Base-by-base conservation (phyloP, 2,329 filamentous ascomycete genomes). In the Cladorrhinum sp. region DNA sequence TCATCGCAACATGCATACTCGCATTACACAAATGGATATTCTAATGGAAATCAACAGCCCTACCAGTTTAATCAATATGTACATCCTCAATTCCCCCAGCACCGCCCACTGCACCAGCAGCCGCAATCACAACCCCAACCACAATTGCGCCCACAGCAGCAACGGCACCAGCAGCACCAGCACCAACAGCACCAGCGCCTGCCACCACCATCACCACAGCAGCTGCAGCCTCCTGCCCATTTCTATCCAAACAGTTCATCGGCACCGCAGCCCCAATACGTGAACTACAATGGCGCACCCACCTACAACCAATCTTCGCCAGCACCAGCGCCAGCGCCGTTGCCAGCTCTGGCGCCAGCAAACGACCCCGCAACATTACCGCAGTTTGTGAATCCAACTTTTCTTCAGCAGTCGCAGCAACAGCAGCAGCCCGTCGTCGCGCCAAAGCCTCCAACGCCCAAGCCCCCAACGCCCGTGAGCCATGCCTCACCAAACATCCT, bases 341-440 rank as follows among this genome's bases (percentile, higher is more conserved):
- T 48, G n/a, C 33, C 30, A 20, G 51, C 57, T 16, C 59, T 59
- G 4, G 33, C 33, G 12, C 33, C 33, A 9, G 42, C 42, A 8
- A 46, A 46, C 42, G 18, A 8, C 3, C 42, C 55, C 61, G 9
- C 63, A 48, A 65, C 46, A 59, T 66, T 57, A 57, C 54, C 49
- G 24, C 73, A 76, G 57, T 72, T 75, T 46, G 64, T 70, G 55
- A 61, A 70, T 51, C 67, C 68, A 2, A 66, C 67, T 2, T 66
- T 64, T 48, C 64, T 69, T 30, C 53, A 55, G 23, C 68, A 36
- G 39, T 71, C 30, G 42, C 72, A 70, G 46, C 66, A 66, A 18
- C 68, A 70, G 51, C 70, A 69, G 14, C 69, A 70, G n/a, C 65
- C 42, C n/a, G 42, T 46, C 16, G 54, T 61, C 18, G 46, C 67